Conservation (phyloP, 768 basidiomycete species). For the Auricularia heimuer region DNA sequence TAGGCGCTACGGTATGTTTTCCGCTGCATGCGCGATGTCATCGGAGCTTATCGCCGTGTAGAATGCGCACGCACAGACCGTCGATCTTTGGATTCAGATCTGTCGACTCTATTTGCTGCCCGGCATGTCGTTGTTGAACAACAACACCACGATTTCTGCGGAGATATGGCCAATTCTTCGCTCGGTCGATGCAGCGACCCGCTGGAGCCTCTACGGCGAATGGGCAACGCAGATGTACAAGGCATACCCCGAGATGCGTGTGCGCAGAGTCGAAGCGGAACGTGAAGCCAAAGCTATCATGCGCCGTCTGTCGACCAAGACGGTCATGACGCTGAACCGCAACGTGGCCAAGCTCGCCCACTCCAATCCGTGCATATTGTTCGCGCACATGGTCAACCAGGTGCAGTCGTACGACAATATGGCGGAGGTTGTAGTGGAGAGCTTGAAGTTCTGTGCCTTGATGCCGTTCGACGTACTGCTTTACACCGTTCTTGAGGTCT, state of each 20-base stretch:
- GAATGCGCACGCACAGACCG: conserved; percentile 10
- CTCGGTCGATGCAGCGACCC: conserved; percentile 63
- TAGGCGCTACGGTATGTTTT: conserved; percentile 41
- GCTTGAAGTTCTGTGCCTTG: conserved; percentile 77
- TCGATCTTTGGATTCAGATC: conserved; percentile 68
- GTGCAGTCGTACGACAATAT: conserved; percentile 96
- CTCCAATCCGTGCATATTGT: conserved; percentile 88
- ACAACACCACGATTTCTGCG: conserved; percentile 80
- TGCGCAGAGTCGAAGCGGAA: conserved; percentile 75
- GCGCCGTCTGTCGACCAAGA: conserved; percentile 75
- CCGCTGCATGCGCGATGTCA: background rate
- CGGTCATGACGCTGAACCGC: conserved; percentile 75
- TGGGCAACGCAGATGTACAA: conserved; percentile 73
- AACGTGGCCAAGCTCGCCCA: conserved; percentile 89
- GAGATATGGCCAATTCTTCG: conserved; percentile 89
- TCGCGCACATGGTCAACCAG: conserved; percentile 81
- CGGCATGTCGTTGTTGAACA: conserved; percentile 71
- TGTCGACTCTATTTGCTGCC: conserved; percentile 77
- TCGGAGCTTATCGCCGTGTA: background rate
- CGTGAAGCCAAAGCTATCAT: conserved; percentile 83
- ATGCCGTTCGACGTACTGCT: conserved; percentile 93
- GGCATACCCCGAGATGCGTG: conserved; percentile 67
- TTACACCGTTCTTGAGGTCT: conserved; percentile 76
- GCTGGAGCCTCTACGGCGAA: conserved; percentile 92
- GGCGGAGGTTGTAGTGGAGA: conserved; percentile 81